These are phyloP conservation scores for Pichia sp. DNA, from an alignment of 1,139 yeast genomes.

Conservation along the genomic window DNA sequence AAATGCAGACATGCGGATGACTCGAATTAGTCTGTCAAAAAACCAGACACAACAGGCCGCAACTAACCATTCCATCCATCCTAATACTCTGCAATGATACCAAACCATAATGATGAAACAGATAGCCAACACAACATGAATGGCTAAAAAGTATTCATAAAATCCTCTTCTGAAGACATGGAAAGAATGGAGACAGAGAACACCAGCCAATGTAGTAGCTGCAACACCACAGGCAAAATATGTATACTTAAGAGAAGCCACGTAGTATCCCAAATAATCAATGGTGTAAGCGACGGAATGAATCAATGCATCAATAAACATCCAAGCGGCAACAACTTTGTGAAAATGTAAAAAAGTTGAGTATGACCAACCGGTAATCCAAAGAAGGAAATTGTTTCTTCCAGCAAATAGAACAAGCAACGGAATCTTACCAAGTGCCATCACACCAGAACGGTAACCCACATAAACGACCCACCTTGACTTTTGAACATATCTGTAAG, in stretches of 20 bases:
- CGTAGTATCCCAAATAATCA: conserved; percentile 10
- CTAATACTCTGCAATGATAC: conserved; percentile 38
- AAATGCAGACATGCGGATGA: conserved; percentile 35
- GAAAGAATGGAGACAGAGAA: conserved; percentile 45
- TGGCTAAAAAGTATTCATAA: conserved; percentile 41
- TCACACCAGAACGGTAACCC: conserved; percentile 3
- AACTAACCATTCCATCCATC: conserved; percentile 45
- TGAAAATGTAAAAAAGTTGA: conserved; percentile 8
- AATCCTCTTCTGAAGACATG: conserved; percentile 42
- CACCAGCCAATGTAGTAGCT: conserved; percentile 37
- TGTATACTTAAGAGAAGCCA: conserved; percentile 30
- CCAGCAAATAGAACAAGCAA: conserved; percentile 7
- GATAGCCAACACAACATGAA: conserved; percentile 38
- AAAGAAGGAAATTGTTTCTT: conserved; percentile 4
- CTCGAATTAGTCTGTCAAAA: conserved; percentile 38
- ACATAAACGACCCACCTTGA: neutral
- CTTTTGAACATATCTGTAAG: conserved; percentile 6
- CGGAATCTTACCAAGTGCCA: conserved; percentile 7
- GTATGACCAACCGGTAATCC: conserved; percentile 5
- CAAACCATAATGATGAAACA: conserved; percentile 39
- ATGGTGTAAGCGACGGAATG: conserved; percentile 5
- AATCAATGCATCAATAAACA: conserved; percentile 5
- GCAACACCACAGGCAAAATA: conserved; percentile 37
- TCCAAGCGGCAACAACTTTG: conserved; percentile 6
- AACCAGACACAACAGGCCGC: conserved; percentile 38